Evolutionary conservation across 2,329 filamentous ascomycete species (phyloP).

Genomic region (Bipolaris zeicola): DNA sequence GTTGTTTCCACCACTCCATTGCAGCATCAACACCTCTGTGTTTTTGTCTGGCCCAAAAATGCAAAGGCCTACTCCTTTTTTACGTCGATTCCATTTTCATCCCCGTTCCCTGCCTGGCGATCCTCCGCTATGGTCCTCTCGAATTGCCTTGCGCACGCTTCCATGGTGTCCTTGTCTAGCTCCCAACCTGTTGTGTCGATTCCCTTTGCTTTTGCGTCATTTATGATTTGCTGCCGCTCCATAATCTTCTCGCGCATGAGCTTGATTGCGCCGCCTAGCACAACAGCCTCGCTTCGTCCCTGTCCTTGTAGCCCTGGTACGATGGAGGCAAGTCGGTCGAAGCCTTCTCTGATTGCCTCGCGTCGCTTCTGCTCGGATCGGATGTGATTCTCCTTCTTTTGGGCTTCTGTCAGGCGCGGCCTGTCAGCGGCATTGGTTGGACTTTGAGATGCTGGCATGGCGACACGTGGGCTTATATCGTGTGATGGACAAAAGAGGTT

Average conservation of each 20-base stretch:
- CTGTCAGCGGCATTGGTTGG: slow-evolving; percentile 55
- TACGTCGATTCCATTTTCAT: slow-evolving; percentile 16
- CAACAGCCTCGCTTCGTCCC: slow-evolving; percentile 81
- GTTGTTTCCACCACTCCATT: not conserved
- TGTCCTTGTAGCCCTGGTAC: slow-evolving; percentile 83
- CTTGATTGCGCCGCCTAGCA: slow-evolving; percentile 65
- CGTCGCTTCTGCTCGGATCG: slow-evolving; percentile 70
- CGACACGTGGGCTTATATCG: slow-evolving; percentile 8
- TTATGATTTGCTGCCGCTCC: slow-evolving; percentile 44
- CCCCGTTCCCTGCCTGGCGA: slow-evolving; percentile 12
- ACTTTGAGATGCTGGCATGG: slow-evolving; percentile 35
- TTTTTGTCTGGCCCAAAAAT: not conserved
- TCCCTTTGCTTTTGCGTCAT: slow-evolving; percentile 45
- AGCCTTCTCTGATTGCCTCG: slow-evolving; percentile 79
- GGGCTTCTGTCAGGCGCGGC: slow-evolving; percentile 68
- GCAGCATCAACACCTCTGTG: not conserved
- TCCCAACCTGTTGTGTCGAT: slow-evolving; percentile 41
- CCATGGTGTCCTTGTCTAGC: slow-evolving; percentile 36
- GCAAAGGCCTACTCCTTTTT: slow-evolving; percentile 10
- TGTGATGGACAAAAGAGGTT: not conserved
- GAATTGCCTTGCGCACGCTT: slow-evolving; percentile 36
- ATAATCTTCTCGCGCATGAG: slow-evolving; percentile 51
- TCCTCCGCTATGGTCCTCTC: slow-evolving; percentile 31
- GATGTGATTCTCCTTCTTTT: slow-evolving; percentile 77
- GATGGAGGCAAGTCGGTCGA: slow-evolving; percentile 78